A percentile compares a stretch with the other conserved stretches of the same genome.
Evolutionary conservation across 2,329 filamentous ascomycete species (phyloP).

Genomic region (Chrysoporthe austroafricana): DNA sequence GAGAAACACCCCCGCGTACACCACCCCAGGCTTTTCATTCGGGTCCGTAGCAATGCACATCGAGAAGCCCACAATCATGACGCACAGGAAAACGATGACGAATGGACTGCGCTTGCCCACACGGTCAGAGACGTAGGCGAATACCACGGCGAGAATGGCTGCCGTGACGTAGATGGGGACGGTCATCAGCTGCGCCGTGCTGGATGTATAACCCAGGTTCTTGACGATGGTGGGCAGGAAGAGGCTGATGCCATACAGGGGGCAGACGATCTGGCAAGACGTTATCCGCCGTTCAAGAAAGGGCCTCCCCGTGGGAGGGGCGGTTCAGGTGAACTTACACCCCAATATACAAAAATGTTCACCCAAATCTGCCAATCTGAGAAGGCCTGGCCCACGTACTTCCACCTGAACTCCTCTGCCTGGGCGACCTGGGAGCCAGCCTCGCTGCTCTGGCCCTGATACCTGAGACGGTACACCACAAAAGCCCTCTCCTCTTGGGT

Average conservation of each 20-base stretch:
- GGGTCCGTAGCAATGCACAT: conserved; percentile 51
- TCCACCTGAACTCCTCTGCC: conserved; percentile 75
- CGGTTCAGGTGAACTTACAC: conserved; percentile 47
- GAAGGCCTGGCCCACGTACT: conserved; percentile 73
- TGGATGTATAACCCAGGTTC: conserved; percentile 59
- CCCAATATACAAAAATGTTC: conserved; percentile 66
- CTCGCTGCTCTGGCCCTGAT: conserved; percentile 53
- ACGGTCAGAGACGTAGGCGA: conserved; percentile 60
- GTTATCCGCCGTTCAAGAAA: too few species aligned
- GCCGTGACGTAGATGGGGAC: conserved; percentile 65
- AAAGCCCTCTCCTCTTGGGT: conserved; percentile 71
- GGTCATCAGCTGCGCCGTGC: conserved; percentile 68
- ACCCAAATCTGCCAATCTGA: conserved; percentile 80
- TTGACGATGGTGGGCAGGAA: conserved; percentile 68
- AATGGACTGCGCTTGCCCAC: conserved; percentile 59
- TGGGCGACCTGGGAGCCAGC: conserved; percentile 51
- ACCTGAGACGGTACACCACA: conserved; percentile 70
- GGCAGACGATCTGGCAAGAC: conserved; percentile 50
- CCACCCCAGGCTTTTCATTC: conserved; percentile 53
- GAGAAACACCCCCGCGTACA: conserved; percentile 78
- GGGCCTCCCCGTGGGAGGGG: conserved; percentile 29
- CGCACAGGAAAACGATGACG: conserved; percentile 55
- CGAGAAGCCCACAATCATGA: conserved; percentile 58
- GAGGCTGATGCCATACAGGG: conserved; percentile 60
- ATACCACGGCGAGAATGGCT: conserved; percentile 58